These are phyloP conservation scores for Nematocida sp. DNA, from an alignment of 371 early-diverging fungal genomes.

Conservation along the genomic window DNA sequence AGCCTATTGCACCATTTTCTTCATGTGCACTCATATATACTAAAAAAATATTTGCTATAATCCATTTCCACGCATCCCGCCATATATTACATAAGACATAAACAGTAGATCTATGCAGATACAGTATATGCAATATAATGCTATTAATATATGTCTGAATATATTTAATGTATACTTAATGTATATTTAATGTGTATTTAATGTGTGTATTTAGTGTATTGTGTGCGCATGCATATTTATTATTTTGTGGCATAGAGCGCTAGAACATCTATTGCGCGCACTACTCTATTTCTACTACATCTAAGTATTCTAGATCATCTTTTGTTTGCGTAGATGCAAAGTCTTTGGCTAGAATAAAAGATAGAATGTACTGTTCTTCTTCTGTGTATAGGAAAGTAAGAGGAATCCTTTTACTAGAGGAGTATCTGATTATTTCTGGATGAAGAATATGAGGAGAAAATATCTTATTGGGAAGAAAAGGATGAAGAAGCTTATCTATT, in stretches of 20 bases:
- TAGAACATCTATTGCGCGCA: too few species aligned
- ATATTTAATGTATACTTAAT: too few species aligned
- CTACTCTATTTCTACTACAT: not conserved
- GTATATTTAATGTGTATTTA: too few species aligned
- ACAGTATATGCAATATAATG: too few species aligned
- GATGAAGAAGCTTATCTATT: conserved; percentile 7
- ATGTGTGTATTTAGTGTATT: too few species aligned
- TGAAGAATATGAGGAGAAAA: conserved; percentile 27
- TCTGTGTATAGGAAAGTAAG: not conserved
- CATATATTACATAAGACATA: too few species aligned
- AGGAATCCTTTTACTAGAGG: not conserved
- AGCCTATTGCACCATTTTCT: not conserved
- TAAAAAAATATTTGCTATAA: conserved; percentile 39
- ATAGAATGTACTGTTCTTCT: not conserved
- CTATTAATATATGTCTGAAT: too few species aligned
- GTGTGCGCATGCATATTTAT: too few species aligned
- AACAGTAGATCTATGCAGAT: too few species aligned
- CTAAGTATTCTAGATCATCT: not conserved
- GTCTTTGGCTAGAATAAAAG: not conserved
- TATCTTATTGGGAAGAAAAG: conserved; percentile 17
- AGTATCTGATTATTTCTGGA: not conserved
- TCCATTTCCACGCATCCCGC: not conserved
- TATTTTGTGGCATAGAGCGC: too few species aligned
- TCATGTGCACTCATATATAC: conserved; percentile 1
- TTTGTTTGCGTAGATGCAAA: conserved; percentile 4